These are phyloP conservation scores for Phlyctochytrium planicorne DNA, from an alignment of 192 early-diverging fungal genomes.

Conservation along the genomic window DNA sequence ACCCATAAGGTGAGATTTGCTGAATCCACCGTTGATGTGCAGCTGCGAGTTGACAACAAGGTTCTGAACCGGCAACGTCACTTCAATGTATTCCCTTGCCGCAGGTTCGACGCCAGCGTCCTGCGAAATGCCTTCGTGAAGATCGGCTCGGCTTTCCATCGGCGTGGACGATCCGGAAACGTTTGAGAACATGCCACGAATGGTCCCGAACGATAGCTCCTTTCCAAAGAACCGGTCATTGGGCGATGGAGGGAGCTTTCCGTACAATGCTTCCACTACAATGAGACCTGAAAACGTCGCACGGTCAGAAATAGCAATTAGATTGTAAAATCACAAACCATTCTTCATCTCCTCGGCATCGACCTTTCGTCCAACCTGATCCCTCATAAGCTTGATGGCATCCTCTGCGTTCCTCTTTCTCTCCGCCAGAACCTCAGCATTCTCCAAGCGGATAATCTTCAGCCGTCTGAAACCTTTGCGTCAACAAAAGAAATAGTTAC, in stretches of 20 bases:
- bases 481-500: slow-evolving; percentile 18
- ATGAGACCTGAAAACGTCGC: slow-evolving; percentile 56
- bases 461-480: slow-evolving; percentile 26
- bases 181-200: too few species aligned
- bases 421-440: slow-evolving; percentile 44
- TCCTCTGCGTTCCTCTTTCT: slow-evolving; percentile 79
- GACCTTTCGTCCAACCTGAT: slow-evolving; percentile 64
- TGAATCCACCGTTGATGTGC: slow-evolving; percentile 79
- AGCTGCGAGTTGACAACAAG: slow-evolving; percentile 84
- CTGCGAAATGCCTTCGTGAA: neutral
- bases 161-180: neutral
- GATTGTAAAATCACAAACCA: slow-evolving; percentile 27
- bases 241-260: slow-evolving; percentile 61
- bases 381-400: slow-evolving; percentile 69
- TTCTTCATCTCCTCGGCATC: slow-evolving; percentile 66
- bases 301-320: slow-evolving; percentile 13
- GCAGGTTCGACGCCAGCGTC: too few species aligned
- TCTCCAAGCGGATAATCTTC: slow-evolving; percentile 37
- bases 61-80: slow-evolving; percentile 81
- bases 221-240: neutral
- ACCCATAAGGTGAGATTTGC: slow-evolving; percentile 86
- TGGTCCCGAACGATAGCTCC: neutral
- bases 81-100: slow-evolving; percentile 76
- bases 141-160: neutral
- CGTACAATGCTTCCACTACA: slow-evolving; percentile 85